A percentile compares a stretch with the other conserved stretches of the same genome.
Evolutionary conservation across 306 rosid species (phyloP).

Genomic region (Cicer pinnatifidum): DNA sequence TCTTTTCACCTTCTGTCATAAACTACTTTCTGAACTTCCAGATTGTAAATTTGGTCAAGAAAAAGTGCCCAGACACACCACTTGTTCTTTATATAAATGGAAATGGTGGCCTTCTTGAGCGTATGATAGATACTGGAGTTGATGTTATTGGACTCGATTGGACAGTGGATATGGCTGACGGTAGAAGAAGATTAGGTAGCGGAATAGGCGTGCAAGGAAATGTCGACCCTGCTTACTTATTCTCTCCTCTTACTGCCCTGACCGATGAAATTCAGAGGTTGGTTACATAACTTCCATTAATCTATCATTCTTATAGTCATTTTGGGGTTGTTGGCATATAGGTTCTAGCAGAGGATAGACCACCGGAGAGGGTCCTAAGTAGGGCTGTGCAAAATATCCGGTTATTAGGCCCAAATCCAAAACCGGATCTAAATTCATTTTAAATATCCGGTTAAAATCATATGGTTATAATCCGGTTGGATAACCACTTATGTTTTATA

Average conservation of each 20-base stretch:
- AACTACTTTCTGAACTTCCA: constrained; percentile 48
- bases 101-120: constrained; percentile 96
- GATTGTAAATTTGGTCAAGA: constrained; percentile 75
- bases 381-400: too few relatives aligned
- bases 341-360: background rate
- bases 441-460: too few relatives aligned
- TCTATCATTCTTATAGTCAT: constrained; percentile 29
- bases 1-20: background rate
- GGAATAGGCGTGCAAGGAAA: constrained; percentile 88
- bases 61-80: constrained; percentile 75
- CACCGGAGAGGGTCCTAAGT: background rate
- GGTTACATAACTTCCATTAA: constrained; percentile 37
- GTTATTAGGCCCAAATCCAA: too few relatives aligned
- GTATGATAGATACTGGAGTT: constrained; percentile 84
- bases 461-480: too few relatives aligned
- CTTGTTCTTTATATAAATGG: constrained; percentile 95
- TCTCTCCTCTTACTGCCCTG: constrained; percentile 79
- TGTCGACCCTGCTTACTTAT: constrained; percentile 90
- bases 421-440: too few relatives aligned
- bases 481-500: too few relatives aligned
- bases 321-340: background rate
- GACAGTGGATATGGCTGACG: constrained; percentile 98
- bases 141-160: constrained; percentile 96
- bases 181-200: constrained; percentile 81
- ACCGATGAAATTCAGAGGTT: constrained; percentile 95